Evolutionary conservation across 192 early-diverging fungal species (phyloP).

Genomic region (Glomus cerebriforme): DNA sequence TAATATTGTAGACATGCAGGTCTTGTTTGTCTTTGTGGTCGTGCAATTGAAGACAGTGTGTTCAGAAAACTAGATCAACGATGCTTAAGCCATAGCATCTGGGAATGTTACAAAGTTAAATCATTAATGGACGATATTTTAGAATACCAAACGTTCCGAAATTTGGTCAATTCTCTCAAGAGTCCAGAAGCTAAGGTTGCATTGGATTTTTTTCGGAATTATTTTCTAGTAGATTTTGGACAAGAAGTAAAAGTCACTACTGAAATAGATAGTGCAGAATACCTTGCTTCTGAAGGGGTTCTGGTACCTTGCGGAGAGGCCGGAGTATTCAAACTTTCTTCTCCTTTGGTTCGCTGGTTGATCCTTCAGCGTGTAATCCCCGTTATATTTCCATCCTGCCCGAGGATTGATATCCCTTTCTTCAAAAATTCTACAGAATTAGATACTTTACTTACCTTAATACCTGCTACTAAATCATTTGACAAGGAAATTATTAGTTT

Average conservation of each 20-base stretch:
- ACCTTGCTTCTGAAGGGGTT: conserved; percentile 30
- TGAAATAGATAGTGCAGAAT: not conserved
- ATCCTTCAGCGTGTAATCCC: conserved; percentile 32
- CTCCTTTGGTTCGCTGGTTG: conserved; percentile 28
- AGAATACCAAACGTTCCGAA: too few species aligned
- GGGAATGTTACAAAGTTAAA: too few species aligned
- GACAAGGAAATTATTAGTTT: conserved; percentile 18
- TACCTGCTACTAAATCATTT: conserved; percentile 11
- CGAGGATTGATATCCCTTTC: conserved; percentile 13
- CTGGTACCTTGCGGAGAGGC: conserved; percentile 8
- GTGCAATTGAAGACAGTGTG: conserved; percentile 2
- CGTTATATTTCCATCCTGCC: conserved; percentile 2
- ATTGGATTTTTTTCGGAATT: too few species aligned
- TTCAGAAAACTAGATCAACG: too few species aligned
- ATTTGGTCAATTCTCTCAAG: too few species aligned
- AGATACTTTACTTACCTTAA: conserved; percentile 18
- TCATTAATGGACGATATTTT: too few species aligned
- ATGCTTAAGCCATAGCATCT: too few species aligned
- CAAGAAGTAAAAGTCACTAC: not conserved
- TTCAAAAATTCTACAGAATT: not conserved
- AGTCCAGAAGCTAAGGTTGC: too few species aligned
- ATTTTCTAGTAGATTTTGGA: conserved; percentile 10
- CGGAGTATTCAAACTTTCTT: conserved; percentile 32
- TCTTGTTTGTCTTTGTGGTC: conserved; percentile 11
- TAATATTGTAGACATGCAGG: too few species aligned